phyloP scores from a whole-genome alignment of 1,284 basidiomycete species.

The Apiotrichum akiyoshidainum region DNA sequence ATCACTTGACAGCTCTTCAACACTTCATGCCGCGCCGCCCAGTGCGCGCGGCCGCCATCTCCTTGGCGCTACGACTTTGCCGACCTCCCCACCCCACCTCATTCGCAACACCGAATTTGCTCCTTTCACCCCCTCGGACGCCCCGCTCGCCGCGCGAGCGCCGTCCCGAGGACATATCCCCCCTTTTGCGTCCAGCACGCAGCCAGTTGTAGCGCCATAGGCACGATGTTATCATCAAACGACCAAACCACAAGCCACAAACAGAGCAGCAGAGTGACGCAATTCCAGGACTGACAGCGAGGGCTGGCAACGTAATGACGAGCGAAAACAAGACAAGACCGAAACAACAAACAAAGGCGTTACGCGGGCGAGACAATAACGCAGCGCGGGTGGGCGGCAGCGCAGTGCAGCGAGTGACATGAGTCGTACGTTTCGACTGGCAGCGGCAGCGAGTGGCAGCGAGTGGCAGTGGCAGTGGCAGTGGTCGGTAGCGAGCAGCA shows the following conservation, averaged over 20 bases:
- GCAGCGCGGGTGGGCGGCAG: too few species aligned
- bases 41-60: not conserved
- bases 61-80: not conserved
- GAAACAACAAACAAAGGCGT: too few species aligned
- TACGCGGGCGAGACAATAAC: too few species aligned
- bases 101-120: not conserved
- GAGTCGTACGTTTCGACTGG: too few species aligned
- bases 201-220: not conserved
- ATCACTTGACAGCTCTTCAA: not conserved
- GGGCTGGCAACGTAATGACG: too few species aligned
- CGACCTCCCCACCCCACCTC: not conserved
- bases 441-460: too few species aligned
- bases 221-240: slow-evolving; percentile 1
- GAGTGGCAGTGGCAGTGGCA: too few species aligned
- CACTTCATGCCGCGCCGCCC: not conserved
- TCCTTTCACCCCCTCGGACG: not conserved
- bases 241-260: not conserved
- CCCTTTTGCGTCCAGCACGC: not conserved
- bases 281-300: too few species aligned
- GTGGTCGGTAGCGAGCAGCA: too few species aligned
- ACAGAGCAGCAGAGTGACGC: too few species aligned
- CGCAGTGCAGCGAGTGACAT: too few species aligned
- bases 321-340: too few species aligned
- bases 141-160: not conserved
- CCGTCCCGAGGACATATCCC: not conserved